Base-by-base conservation (phyloP, 2,329 filamentous ascomycete species). In the Hawksworthiomyces lignivorus region DNA sequence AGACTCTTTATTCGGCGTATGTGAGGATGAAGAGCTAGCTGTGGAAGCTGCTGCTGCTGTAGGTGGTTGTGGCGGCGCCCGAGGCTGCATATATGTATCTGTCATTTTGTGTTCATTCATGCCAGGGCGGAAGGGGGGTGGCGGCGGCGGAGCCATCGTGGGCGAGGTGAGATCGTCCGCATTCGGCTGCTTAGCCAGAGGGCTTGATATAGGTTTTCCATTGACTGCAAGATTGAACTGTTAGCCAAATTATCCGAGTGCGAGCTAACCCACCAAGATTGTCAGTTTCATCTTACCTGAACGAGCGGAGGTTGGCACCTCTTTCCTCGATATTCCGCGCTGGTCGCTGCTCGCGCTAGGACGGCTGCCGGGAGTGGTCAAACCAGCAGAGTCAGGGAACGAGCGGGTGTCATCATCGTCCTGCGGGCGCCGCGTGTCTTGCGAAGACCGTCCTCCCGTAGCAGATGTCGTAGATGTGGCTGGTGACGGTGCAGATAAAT, bases 301-400 rank as follows among this genome's bases (percentile, higher is more conserved):
- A 50, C 66, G 67, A 19, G 62, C 56, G 15, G 54, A 54, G 9
- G 61, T 43, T 5, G 71, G 64, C 30, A 82, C 54, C 35, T 89
- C 84, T 57, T 87, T 89, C 52, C 82, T 72, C 10, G 76, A 53
- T 45, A 84, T 73, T 67, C 14, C 56, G 47, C 75, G 80, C 59
- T 50, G 62, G 53, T 55, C 55, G 40, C 58, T 56, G 41, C 59
- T 56, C 30, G 57, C 57, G 27, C 69, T 62, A 17, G 64, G 57
- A 17, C 60, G 56, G 4, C 61, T 59, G 9, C 65, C 66, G 30
- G 61, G 54, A 39, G 62, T 58, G 4, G 37, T 22, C 28, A 39
- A 4, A 18, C 39, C 41, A 14, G 32, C 38, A 2, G 69, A 62
- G 46, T 69, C 64, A 50, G 68, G 61, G 20, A 69, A 69, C 10